Conservation (phyloP, 2,329 filamentous ascomycete species). For the Dendryphion nanum region DNA sequence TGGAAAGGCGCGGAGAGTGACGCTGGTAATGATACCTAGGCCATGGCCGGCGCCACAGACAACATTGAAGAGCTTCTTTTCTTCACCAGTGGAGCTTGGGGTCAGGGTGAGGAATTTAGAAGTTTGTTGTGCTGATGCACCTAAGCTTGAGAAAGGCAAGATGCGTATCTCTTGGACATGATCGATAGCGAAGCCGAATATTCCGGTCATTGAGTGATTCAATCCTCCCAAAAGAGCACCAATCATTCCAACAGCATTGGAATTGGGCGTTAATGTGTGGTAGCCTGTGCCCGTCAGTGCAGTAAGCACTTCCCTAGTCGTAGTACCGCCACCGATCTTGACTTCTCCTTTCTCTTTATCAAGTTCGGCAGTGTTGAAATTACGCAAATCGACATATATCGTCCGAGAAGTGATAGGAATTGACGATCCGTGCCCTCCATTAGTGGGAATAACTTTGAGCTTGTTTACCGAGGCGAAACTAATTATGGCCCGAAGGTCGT, state of each 20-base stretch:
- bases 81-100: conserved; percentile 14
- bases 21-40: conserved; percentile 30
- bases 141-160: conserved; percentile 13
- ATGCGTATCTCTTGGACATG: conserved; percentile 27
- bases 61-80: conserved; percentile 28
- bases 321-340: conserved; percentile 28
- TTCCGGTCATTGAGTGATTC: conserved; percentile 20
- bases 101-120: conserved; percentile 10
- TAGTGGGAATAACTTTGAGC: conserved; percentile 25
- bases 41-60: conserved; percentile 39
- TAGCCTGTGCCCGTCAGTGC: conserved; percentile 20
- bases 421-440: conserved; percentile 34
- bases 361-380: conserved; percentile 28
- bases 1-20: conserved; percentile 21
- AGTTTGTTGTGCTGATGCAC: too few species aligned
- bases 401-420: conserved; percentile 25
- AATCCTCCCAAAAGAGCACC: conserved; percentile 15
- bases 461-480: conserved; percentile 23
- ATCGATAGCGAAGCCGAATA: conserved; percentile 37
- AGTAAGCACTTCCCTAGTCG: conserved; percentile 25
- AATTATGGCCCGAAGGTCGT: conserved; percentile 28
- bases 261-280: conserved; percentile 24
- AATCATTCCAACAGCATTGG: conserved; percentile 15
- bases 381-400: conserved; percentile 35
- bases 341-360: conserved; percentile 24